Evolutionary conservation across 1,284 basidiomycete species (phyloP).

Genomic region (Ganoderma multipileum): DNA sequence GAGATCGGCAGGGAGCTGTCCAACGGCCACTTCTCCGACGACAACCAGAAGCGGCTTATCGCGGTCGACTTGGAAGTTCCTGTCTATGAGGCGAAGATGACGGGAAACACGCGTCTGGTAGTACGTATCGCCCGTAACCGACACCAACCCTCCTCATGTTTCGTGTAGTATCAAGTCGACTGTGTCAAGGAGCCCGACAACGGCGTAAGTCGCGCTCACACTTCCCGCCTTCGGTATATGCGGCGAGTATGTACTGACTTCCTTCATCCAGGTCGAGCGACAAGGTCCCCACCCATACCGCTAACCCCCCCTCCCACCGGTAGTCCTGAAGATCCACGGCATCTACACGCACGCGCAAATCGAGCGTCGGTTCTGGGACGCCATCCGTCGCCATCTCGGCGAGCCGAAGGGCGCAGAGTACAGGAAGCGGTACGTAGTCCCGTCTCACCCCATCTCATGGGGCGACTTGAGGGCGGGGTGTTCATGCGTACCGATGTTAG

Average conservation of each 20-base stretch:
- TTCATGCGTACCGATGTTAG: background rate
- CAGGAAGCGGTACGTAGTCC: conserved; percentile 37
- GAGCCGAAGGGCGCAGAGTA: conserved; percentile 61
- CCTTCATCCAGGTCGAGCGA: conserved; percentile 43
- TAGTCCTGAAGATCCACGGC: conserved; percentile 64
- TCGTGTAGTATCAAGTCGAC: conserved; percentile 68
- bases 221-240: background rate
- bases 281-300: too few species aligned
- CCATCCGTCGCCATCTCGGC: conserved; percentile 53
- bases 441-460: background rate
- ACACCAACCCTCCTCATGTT: background rate
- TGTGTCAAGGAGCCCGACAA: conserved; percentile 58
- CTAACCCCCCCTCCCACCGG: too few species aligned
- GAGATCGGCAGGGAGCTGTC: conserved; percentile 60
- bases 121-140: conserved; percentile 30
- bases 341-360: conserved; percentile 69
- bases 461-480: background rate
- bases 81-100: conserved; percentile 75
- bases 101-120: conserved; percentile 64
- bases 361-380: conserved; percentile 62
- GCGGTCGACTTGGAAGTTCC: conserved; percentile 52
- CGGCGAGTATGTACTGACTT: conserved; percentile 7
- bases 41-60: conserved; percentile 69
- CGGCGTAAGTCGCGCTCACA: conserved; percentile 44
- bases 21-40: conserved; percentile 68